phyloP scores from a whole-genome alignment of 306 rosid species.

The Parietaria judaica region DNA sequence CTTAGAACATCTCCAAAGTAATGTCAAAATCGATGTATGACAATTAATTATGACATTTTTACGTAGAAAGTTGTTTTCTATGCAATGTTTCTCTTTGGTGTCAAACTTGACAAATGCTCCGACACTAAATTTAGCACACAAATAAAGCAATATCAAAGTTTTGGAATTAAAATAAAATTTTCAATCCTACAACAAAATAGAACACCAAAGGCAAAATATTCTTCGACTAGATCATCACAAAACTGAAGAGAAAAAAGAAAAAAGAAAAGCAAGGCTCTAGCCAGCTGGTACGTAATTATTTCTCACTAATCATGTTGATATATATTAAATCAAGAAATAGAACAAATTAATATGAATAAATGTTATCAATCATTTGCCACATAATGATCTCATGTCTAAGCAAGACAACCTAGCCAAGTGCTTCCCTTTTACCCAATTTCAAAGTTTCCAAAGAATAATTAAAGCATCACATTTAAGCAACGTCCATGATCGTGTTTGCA shows the following conservation, averaged over 20 bases:
- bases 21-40: too few relatives aligned
- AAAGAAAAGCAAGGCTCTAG: not conserved
- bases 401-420: constrained; percentile 4
- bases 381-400: constrained; percentile 2
- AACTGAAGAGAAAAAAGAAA: not conserved
- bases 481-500: not conserved
- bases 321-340: not conserved
- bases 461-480: not conserved
- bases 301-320: not conserved
- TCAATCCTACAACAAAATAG: too few relatives aligned
- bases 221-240: not conserved
- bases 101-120: too few relatives aligned
- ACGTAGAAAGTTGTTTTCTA: too few relatives aligned
- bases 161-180: too few relatives aligned
- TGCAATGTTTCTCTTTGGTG: too few relatives aligned
- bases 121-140: too few relatives aligned
- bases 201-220: not conserved
- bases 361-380: not conserved
- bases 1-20: too few relatives aligned
- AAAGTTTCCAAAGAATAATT: not conserved
- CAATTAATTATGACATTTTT: too few relatives aligned
- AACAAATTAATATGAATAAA: not conserved
- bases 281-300: constrained; percentile 2
- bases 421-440: not conserved
- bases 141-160: too few relatives aligned